Evolutionary conservation across 2,329 filamentous ascomycete species (phyloP), one percentile per base, ranked within the genome.

Genomic region (Aspergillus jensenii): DNA sequence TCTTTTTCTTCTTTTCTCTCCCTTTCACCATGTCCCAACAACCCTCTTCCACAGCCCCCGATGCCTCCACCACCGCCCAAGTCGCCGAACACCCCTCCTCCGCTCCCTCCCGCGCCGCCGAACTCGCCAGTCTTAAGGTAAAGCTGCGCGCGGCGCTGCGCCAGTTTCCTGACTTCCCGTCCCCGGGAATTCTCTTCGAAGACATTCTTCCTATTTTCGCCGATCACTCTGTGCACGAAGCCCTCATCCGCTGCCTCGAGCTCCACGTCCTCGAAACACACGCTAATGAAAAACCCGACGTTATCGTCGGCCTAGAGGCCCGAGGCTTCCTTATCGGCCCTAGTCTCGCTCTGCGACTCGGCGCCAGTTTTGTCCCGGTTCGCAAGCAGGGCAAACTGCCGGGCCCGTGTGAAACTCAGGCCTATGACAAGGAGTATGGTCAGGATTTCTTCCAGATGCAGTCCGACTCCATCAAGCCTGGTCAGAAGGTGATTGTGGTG

Each of bases 141-240:
- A 89, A 75, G 78, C 83, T 93, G 82, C 82, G 87, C 72, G 78
- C 79, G 66, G 85, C 89, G 59, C 85, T 98, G 67, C 90, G 90
- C 77, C 88, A 92, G 76, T 96, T 91, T 80, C 86, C 87, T 71
- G 91, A 98, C 82, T 98, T 97, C 80, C 93, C 93, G 59, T 88
- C 89, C 65, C 87, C 90, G 46, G 93, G 95, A 75, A 93, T 99
- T 73, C 84, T 96, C 70, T 99, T 99, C 78, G 91, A 97, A 81
- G 95, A 99, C 75, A 98, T 99, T 78, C 88, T 99, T 77, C 95
- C 95, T 61, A 88, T 98, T 73, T 98, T 99, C 82, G 87, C 90
- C 74, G 84, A 91, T 71, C 87, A 88, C 55, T 72, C 76, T 52
- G 82, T 90, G 61, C 93, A 97, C 79, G 82, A 84, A 66, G 83